A percentile compares a stretch with the other conserved stretches of the same genome.
Evolutionary conservation across 1,284 basidiomycete genomes (phyloP).

Genomic region (Mycena citricolor): DNA sequence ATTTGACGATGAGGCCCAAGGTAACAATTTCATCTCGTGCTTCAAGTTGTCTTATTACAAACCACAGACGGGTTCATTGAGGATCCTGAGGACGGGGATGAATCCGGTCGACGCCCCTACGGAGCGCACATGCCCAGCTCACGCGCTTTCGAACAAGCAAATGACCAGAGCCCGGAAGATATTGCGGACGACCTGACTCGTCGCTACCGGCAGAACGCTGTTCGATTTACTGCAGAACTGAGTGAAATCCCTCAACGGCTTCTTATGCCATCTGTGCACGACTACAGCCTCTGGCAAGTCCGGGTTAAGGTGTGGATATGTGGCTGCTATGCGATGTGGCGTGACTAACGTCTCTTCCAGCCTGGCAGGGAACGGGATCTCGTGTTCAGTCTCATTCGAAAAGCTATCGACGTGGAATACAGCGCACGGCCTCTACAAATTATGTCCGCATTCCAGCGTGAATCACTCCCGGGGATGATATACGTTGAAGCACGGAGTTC

Average conservation of each 20-base stretch:
- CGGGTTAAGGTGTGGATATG: conserved; percentile 81
- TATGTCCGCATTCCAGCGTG: conserved; percentile 92
- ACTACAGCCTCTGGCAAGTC: conserved; percentile 95
- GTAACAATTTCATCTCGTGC: conserved; percentile 36
- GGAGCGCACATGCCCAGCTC: conserved; percentile 81
- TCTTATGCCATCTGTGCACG: conserved; percentile 95
- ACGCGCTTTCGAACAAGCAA: conserved; percentile 64
- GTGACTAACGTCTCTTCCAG: conserved; percentile 40
- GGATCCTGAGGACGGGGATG: conserved; percentile 71
- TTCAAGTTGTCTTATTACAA: conserved; percentile 6
- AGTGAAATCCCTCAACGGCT: conserved; percentile 95
- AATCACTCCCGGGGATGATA: conserved; percentile 93
- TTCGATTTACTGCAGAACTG: conserved; percentile 85
- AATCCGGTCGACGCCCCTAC: conserved; percentile 62
- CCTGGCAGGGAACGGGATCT: conserved; percentile 91
- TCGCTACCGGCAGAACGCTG: conserved; percentile 71
- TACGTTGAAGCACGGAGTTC: conserved; percentile 93
- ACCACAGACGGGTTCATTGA: conserved; percentile 81
- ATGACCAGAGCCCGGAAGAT: conserved; percentile 83
- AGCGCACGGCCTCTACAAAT: conserved; percentile 80
- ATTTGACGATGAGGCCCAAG: conserved; percentile 69
- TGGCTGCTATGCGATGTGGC: not conserved
- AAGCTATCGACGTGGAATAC: conserved; percentile 80
- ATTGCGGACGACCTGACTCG: conserved; percentile 85
- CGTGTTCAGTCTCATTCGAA: conserved; percentile 93